phyloP scores from a whole-genome alignment of 2,329 filamentous ascomycete genomes.

The Fusarium euwallaceae region DNA sequence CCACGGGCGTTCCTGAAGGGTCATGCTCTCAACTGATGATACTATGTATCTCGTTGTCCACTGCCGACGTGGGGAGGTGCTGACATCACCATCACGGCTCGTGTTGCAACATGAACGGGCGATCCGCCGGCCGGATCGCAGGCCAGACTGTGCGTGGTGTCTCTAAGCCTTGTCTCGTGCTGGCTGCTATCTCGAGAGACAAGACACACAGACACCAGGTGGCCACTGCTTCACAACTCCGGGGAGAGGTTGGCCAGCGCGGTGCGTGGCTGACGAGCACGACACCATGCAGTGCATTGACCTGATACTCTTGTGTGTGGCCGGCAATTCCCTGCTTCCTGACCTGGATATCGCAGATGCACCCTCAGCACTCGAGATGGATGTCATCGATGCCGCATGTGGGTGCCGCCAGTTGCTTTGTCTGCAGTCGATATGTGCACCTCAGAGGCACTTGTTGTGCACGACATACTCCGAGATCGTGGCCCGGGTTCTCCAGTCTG shows the following conservation, averaged over 20 bases:
- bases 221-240: conserved; percentile 34
- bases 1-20: conserved; percentile 17
- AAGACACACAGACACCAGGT: conserved; percentile 37
- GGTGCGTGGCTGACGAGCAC: conserved; percentile 41
- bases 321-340: conserved; percentile 36
- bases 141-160: conserved; percentile 39
- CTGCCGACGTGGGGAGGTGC: conserved; percentile 33
- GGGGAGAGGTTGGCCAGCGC: conserved; percentile 41
- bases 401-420: conserved; percentile 32
- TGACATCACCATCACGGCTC: conserved; percentile 41
- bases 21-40: conserved; percentile 32
- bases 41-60: conserved; percentile 25
- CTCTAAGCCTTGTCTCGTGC: conserved; percentile 25
- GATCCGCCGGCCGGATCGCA: conserved; percentile 25
- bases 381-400: conserved; percentile 27
- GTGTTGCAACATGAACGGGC: conserved; percentile 24
- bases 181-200: conserved; percentile 26
- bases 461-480: conserved; percentile 31
- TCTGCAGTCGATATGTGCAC: conserved; percentile 26
- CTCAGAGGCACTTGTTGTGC: conserved; percentile 32
- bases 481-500: conserved; percentile 2
- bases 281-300: conserved; percentile 30
- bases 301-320: conserved; percentile 30
- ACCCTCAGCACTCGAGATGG: conserved; percentile 28
- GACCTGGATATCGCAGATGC: conserved; percentile 11